These are phyloP conservation scores for Platanthera guangdongensis DNA, from an alignment of 106 monocot genomes.

Conservation along the genomic window DNA sequence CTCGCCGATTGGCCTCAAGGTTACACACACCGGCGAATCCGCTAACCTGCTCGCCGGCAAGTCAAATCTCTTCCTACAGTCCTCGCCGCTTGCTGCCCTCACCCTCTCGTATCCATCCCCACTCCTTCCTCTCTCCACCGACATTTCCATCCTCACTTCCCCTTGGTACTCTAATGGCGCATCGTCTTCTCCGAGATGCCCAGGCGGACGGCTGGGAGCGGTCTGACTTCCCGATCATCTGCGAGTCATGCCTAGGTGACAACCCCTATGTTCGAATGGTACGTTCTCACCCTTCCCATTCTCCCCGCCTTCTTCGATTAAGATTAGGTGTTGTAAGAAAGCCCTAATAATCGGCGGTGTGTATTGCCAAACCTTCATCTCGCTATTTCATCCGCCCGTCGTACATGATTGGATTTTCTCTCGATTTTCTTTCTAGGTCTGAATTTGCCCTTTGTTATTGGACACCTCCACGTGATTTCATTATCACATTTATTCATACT, in stretches of 20 bases:
- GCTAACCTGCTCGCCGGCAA: too few species aligned
- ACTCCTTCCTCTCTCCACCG: too few species aligned
- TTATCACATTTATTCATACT: background rate
- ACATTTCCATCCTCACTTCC: too few species aligned
- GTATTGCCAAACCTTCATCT: background rate
- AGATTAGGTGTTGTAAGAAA: background rate
- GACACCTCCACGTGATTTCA: background rate
- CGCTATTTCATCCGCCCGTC: background rate
- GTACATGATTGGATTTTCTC: background rate
- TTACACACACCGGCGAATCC: too few species aligned
- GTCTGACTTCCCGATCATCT: constrained; percentile 69
- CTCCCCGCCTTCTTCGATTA: background rate
- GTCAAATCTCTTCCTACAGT: too few species aligned
- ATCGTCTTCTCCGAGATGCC: constrained; percentile 53
- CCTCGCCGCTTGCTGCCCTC: too few species aligned
- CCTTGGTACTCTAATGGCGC: constrained; percentile 32
- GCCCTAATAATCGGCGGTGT: background rate
- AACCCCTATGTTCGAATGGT: constrained; percentile 76
- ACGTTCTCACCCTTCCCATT: background rate
- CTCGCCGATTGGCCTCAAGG: too few species aligned
- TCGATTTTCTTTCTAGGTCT: background rate
- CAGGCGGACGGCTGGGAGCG: constrained; percentile 80
- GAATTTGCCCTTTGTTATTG: background rate
- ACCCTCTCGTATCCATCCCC: too few species aligned
- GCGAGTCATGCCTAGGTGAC: constrained; percentile 76